Percentiles rank a stretch among this genome's conserved stretches.
phyloP scores from a whole-genome alignment of 1,284 basidiomycete species.

The Leucoagaricus sp. region DNA sequence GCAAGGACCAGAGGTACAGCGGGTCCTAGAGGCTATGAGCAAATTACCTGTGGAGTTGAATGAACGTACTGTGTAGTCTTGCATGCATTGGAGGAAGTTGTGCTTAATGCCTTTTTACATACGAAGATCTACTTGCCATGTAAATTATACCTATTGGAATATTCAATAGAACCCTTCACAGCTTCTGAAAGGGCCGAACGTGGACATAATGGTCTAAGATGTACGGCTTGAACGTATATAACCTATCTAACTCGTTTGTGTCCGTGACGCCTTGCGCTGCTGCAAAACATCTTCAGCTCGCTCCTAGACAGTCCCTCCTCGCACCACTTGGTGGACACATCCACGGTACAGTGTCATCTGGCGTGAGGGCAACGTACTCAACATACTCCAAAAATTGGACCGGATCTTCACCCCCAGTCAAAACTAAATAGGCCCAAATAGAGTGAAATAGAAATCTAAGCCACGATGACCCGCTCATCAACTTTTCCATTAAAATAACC shows the following conservation, averaged over 20 bases:
- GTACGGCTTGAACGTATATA: too few species aligned
- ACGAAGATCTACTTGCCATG: too few species aligned
- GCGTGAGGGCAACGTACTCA: slow-evolving; percentile 1
- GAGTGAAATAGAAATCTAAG: background rate
- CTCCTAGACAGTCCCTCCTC: background rate
- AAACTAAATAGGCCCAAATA: too few species aligned
- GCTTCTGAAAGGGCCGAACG: too few species aligned
- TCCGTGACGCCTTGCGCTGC: background rate
- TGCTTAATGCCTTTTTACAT: too few species aligned
- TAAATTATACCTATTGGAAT: too few species aligned
- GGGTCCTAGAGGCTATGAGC: slow-evolving; percentile 50
- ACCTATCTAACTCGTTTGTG: too few species aligned
- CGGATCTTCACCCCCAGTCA: slow-evolving; percentile 1
- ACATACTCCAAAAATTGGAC: slow-evolving; percentile 4
- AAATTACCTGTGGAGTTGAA: slow-evolving; percentile 72
- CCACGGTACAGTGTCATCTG: slow-evolving; percentile 6
- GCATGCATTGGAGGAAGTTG: too few species aligned
- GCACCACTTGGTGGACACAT: background rate
- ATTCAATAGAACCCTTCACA: too few species aligned
- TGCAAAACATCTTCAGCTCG: slow-evolving; percentile 6
- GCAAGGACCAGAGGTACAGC: background rate
- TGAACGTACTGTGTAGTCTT: slow-evolving; percentile 19
- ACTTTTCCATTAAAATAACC: slow-evolving; percentile 2
- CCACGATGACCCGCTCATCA: slow-evolving; percentile 3
- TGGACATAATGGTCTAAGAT: too few species aligned